Conservation (phyloP, 1,284 basidiomycete genomes). For the Ceraceosorus guamensis region DNA sequence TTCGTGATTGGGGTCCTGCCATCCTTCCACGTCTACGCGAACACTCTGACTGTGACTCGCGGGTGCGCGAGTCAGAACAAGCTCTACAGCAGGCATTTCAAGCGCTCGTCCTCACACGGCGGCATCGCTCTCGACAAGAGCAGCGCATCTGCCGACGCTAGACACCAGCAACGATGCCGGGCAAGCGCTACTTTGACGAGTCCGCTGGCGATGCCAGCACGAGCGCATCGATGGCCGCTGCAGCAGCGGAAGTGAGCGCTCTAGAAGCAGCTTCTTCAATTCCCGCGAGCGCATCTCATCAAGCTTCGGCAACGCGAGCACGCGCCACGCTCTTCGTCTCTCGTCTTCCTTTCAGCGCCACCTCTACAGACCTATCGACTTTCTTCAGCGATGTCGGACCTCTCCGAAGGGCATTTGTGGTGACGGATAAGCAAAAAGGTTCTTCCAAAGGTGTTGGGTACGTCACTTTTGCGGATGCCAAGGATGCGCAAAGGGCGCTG, state of each 20-base stretch:
- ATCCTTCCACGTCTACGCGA: too few relatives aligned
- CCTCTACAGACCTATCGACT: slow-evolving; percentile 79
- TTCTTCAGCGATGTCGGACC: slow-evolving; percentile 93
- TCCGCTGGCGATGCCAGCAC: too few relatives aligned
- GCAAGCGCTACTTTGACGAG: slow-evolving; percentile 3
- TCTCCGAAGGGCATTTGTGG: slow-evolving; percentile 86
- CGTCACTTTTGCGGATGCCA: slow-evolving; percentile 79
- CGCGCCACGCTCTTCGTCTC: slow-evolving; percentile 47
- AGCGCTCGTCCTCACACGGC: too few relatives aligned
- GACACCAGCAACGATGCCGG: not conserved
- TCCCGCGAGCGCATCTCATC: not conserved
- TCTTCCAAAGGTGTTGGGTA: slow-evolving; percentile 96
- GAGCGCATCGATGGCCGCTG: too few relatives aligned
- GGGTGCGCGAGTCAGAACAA: too few relatives aligned
- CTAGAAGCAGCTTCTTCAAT: not conserved
- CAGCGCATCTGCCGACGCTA: too few relatives aligned
- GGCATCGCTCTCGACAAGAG: too few relatives aligned
- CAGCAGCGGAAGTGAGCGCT: not conserved
- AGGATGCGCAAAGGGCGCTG: slow-evolving; percentile 62
- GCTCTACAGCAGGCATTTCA: too few relatives aligned
- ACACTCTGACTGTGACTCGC: too few relatives aligned
- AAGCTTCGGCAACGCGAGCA: not conserved
- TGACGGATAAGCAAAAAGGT: slow-evolving; percentile 67
- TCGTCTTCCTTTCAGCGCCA: slow-evolving; percentile 73
- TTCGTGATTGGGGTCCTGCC: too few relatives aligned